These are phyloP conservation scores for Syncephalastrum racemosum DNA, from an alignment of 371 early-diverging fungal species.

Conservation along the genomic window DNA sequence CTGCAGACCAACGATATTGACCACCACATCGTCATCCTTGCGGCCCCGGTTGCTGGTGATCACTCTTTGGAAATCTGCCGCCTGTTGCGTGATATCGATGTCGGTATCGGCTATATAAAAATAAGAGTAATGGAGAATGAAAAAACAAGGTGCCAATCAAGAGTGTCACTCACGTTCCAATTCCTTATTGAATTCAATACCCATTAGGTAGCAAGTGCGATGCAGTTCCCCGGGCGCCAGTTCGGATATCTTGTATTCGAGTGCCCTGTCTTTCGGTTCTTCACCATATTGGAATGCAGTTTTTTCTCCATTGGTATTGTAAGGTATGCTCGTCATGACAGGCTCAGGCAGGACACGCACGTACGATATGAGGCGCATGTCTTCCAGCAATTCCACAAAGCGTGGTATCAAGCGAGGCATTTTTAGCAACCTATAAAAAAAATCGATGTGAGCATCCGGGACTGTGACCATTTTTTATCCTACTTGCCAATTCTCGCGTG, in stretches of 20 bases:
- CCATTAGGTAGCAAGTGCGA: slow-evolving; percentile 29
- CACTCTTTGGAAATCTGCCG: too few species aligned
- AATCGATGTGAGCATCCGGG: too few species aligned
- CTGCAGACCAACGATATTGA: too few species aligned
- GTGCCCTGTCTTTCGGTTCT: slow-evolving; percentile 1
- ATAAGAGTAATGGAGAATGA: too few species aligned
- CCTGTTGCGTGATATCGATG: too few species aligned
- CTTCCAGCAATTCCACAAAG: slow-evolving; percentile 26
- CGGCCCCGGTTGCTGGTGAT: too few species aligned
- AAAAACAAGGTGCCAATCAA: too few species aligned
- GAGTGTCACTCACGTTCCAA: background rate
- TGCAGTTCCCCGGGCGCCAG: slow-evolving; percentile 27
- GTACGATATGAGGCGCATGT: background rate
- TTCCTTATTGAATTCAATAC: slow-evolving; percentile 18
- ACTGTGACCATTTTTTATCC: too few species aligned
- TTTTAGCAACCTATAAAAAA: slow-evolving; percentile 27
- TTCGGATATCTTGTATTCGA: slow-evolving; percentile 1
- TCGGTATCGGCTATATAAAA: too few species aligned
- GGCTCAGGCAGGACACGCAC: too few species aligned
- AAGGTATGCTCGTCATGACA: background rate
- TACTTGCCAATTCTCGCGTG: slow-evolving; percentile 35
- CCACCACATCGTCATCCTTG: too few species aligned
- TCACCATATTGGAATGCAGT: slow-evolving; percentile 17
- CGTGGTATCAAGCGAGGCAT: slow-evolving; percentile 33
- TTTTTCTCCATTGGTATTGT: slow-evolving; percentile 22